Evolutionary conservation across 1,284 basidiomycete genomes (phyloP), one percentile per base, ranked within the genome.

Genomic region (Trichosporon asahii): DNA sequence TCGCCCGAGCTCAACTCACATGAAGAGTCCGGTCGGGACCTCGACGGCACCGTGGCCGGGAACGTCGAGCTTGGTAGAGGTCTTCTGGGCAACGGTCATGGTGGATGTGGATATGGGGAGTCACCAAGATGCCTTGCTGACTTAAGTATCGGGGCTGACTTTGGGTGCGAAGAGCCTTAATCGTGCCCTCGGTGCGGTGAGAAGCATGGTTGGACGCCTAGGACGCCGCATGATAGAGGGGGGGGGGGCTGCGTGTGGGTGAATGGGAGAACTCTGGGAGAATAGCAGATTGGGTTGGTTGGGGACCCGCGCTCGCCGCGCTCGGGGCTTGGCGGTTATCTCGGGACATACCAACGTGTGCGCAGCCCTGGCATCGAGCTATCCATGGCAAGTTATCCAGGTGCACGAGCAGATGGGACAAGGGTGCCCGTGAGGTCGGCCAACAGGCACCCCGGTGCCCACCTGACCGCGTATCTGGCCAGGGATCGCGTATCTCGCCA

Each of bases 11-110:
- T 15, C 69, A 6, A 72, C 73, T 72, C 65, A 81, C 79, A 97
- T 96, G 86, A 95, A 96, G 55, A 96, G 87, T 37, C 93, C 93
- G 3, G 91, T 93, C 18, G 89, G 89, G 37, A 93, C 85, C 35
- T 85, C 85, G 68, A 93, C 84, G 76, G 85, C 84, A 33, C 77
- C 77, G 12, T 75, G 69, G 55, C 53, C 55, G 21, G 76, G 76
- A 7, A 78, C 73, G 15, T 71, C 40, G 37, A 79, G 12, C 40
- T 69, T 68, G 49, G 72, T 71, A 64, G 49, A 29, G 18, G 53
- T 49, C 46, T 29, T 37, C 55, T 40, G 37, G 15, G 67, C 35
- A 35, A 9, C 70, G 25, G 72, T 70, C 67, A 68, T 71, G 31
- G 27, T 66, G 53, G 46, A 11, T n/a, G 66, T n/a, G 37, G 29